These are phyloP conservation scores for Diaporthe sp. DNA, from an alignment of 2,329 filamentous ascomycete genomes.

Conservation along the genomic window DNA sequence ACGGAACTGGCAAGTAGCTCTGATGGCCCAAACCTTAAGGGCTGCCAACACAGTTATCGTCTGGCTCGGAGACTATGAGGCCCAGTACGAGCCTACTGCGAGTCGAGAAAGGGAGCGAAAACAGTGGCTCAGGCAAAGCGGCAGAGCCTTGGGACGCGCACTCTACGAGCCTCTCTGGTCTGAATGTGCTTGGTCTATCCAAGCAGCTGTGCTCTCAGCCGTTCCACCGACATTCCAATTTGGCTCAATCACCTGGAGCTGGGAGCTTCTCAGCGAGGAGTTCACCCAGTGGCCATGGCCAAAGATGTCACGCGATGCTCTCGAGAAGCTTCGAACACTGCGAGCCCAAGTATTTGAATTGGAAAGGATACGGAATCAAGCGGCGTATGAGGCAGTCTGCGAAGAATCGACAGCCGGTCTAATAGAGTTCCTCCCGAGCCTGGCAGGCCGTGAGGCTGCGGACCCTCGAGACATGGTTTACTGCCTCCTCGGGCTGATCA, in stretches of 20 bases:
- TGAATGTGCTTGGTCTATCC: constrained; percentile 20
- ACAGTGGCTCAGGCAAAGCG: constrained; percentile 9
- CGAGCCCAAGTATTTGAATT: constrained; percentile 5
- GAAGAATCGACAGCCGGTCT: not conserved
- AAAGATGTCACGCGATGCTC: not conserved
- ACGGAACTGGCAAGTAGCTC: constrained; percentile 18
- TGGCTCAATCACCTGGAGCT: constrained; percentile 3
- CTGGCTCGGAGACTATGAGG: constrained; percentile 18
- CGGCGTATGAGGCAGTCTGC: not conserved
- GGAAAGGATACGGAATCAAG: not conserved
- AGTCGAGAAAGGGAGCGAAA: not conserved
- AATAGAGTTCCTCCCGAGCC: constrained; percentile 11
- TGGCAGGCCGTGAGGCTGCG: constrained; percentile 1
- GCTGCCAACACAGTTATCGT: constrained; percentile 19
- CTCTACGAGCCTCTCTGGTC: constrained; percentile 19
- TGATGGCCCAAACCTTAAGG: not conserved
- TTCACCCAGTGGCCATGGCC: not conserved
- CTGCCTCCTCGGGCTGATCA: constrained; percentile 12
- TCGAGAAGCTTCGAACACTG: not conserved
- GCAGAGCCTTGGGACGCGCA: constrained; percentile 1
- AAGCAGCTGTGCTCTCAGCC: not conserved
- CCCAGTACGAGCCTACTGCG: constrained; percentile 2
- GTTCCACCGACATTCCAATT: not conserved
- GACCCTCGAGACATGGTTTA: constrained; percentile 8
- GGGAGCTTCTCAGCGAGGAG: not conserved